Evolutionary conservation across 2,329 filamentous ascomycete genomes (phyloP).

Genomic region (Westerdykella aurantiaca): DNA sequence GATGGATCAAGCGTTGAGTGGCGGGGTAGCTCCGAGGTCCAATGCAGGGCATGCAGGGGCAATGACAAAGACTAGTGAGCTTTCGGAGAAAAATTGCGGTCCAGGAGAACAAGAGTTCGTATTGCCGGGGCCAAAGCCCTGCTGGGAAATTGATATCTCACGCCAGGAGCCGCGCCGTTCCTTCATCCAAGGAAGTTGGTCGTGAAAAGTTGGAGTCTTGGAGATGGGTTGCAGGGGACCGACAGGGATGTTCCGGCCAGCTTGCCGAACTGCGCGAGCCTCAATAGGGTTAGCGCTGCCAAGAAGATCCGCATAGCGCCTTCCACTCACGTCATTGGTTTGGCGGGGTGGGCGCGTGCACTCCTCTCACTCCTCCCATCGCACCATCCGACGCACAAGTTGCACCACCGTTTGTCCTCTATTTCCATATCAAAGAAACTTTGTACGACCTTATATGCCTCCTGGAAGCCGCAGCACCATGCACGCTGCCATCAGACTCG

Average conservation of each 20-base stretch:
- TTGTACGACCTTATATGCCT: background rate
- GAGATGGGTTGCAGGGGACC: too few species aligned
- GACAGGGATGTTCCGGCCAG: background rate
- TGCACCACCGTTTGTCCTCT: background rate
- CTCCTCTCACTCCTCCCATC: background rate
- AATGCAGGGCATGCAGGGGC: too few species aligned
- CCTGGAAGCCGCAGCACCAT: too few species aligned
- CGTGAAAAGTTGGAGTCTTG: too few species aligned
- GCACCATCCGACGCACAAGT: background rate
- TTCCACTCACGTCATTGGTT: background rate
- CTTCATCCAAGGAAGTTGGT: too few species aligned
- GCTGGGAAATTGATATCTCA: too few species aligned
- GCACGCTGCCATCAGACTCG: too few species aligned
- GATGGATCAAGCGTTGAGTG: slow-evolving; percentile 1
- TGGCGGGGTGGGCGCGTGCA: background rate
- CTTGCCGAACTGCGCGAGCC: background rate
- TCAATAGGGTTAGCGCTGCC: background rate
- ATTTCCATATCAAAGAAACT: background rate
- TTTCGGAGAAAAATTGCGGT: too few species aligned
- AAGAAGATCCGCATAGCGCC: background rate
- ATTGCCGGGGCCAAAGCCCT: too few species aligned
- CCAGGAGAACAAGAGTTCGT: too few species aligned
- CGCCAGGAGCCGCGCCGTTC: too few species aligned
- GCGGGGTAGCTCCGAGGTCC: slow-evolving; percentile 8
- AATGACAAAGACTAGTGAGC: too few species aligned